These are phyloP conservation scores for Ophiostoma sp. DNA, from an alignment of 2,329 filamentous ascomycete genomes.

Conservation along the genomic window DNA sequence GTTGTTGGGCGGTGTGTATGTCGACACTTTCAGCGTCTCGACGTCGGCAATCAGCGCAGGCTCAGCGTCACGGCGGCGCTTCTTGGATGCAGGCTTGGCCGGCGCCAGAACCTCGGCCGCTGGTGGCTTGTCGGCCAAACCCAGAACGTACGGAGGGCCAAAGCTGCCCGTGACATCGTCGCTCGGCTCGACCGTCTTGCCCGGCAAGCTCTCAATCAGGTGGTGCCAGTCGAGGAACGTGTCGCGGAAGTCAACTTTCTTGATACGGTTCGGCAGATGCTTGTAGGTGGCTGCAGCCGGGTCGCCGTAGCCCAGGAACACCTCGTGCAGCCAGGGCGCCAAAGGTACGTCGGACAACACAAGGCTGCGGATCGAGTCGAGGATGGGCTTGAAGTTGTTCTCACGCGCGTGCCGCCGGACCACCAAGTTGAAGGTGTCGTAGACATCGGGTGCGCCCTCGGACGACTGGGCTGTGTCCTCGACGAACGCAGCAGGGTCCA, in stretches of 20 bases:
- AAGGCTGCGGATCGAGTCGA: constrained; percentile 87
- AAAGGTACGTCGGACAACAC: constrained; percentile 82
- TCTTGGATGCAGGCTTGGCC: constrained; percentile 68
- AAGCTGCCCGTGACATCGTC: constrained; percentile 72
- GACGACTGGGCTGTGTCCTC: constrained; percentile 67
- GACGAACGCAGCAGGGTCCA: constrained; percentile 78
- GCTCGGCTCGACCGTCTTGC: constrained; percentile 78
- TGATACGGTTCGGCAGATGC: constrained; percentile 73
- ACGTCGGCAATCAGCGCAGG: constrained; percentile 61
- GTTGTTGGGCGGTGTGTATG: constrained; percentile 83
- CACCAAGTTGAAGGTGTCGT: constrained; percentile 81
- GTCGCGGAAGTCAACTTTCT: constrained; percentile 84
- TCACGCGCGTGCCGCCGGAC: constrained; percentile 81
- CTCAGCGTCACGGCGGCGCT: constrained; percentile 78
- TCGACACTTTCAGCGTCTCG: constrained; percentile 77
- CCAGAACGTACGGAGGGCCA: constrained; percentile 82
- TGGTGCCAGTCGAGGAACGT: constrained; percentile 97
- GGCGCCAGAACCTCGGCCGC: constrained; percentile 45
- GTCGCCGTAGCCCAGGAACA: constrained; percentile 96
- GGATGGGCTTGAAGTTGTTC: constrained; percentile 94
- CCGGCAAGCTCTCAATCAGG: constrained; percentile 84
- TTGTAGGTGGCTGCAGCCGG: constrained; percentile 85
- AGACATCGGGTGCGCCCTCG: constrained; percentile 73
- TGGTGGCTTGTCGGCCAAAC: constrained; percentile 57
- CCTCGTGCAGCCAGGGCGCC: constrained; percentile 90